phyloP scores from a whole-genome alignment of 1,139 yeast genomes.

The Hyphopichia pseudoburtonii region DNA sequence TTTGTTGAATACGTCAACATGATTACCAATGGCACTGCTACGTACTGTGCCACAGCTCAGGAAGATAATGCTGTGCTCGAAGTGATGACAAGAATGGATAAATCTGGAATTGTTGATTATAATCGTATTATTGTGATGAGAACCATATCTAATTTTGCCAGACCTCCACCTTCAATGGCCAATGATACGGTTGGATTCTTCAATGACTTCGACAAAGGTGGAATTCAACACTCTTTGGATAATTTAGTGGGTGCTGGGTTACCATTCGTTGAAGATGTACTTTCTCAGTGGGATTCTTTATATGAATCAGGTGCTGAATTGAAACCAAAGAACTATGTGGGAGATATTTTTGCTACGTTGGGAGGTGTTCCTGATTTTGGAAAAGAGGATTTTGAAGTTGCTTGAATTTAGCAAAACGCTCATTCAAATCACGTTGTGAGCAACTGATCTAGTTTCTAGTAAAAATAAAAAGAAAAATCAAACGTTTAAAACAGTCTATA shows the following conservation, averaged over 20 bases:
- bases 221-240: slow-evolving; percentile 46
- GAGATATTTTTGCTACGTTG: slow-evolving; percentile 58
- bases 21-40: slow-evolving; percentile 59
- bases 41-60: slow-evolving; percentile 63
- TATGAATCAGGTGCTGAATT: slow-evolving; percentile 41
- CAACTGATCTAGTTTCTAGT: no score
- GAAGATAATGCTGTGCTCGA: slow-evolving; percentile 70
- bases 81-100: slow-evolving; percentile 55
- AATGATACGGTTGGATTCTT: slow-evolving; percentile 51
- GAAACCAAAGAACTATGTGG: slow-evolving; percentile 53
- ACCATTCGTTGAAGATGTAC: slow-evolving; percentile 55
- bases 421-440: no score
- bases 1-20: slow-evolving; percentile 48
- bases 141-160: slow-evolving; percentile 62
- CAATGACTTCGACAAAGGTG: slow-evolving; percentile 52
- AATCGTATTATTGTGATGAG: slow-evolving; percentile 60
- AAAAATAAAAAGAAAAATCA: no score
- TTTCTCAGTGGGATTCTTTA: slow-evolving; percentile 50
- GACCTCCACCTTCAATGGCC: slow-evolving; percentile 49
- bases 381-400: slow-evolving; percentile 16
- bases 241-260: slow-evolving; percentile 57
- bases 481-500: no score
- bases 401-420: slow-evolving; percentile 14
- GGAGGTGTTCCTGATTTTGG: slow-evolving; percentile 37
- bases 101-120: slow-evolving; percentile 55